Evolutionary conservation across 2,329 filamentous ascomycete genomes (phyloP), one percentile per base, ranked within the genome.

Genomic region (Fusarium illudens): DNA sequence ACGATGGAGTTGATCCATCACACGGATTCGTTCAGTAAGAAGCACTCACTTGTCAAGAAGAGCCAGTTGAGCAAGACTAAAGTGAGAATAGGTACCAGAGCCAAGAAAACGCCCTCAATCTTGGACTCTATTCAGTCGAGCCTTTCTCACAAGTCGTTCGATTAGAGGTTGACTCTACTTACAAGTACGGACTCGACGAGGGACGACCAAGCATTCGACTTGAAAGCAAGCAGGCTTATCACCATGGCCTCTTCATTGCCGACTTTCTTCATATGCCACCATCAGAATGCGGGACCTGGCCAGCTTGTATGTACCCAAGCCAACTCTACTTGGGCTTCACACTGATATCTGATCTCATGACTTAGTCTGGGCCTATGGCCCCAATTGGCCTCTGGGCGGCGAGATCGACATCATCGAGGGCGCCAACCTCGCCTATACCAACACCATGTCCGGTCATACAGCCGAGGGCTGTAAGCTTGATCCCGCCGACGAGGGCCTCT

Each of bases 231-330:
- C 82, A 86, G 51, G 77, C 82, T 4, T 94, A 89, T 76, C 86
- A 83, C 29, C 83, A 89, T 68, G 91, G 90, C 1, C 84, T 93
- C 10, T 88, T 93, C 70, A 88, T 94, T 51, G 83, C 90, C 20
- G 91, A 94, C 75, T 85, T 93, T 53, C 82, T 83, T 17, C 91
- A 94, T 70, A 93, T 94, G 90, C 90, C 92, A 4, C 84, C 83
- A 2, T 88, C 88, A 2, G 81, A 87, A 52, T 94, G 92, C 68
- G 92, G 91, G 20, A 84, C 87, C 20, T 93, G 91, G 91, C 91
- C 91, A 56, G 89, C 90, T 77, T 92, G 85, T 89, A 80, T 76
- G 80, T 78, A 8, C 4, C 6, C 8, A 4, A 15, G 2, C 17
- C 19, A 20, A 32, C 17, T 29, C 10, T 6, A 2, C 12, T 46